Conservation (phyloP, 805 yeast species). For the Lipomyces kockii region DNA sequence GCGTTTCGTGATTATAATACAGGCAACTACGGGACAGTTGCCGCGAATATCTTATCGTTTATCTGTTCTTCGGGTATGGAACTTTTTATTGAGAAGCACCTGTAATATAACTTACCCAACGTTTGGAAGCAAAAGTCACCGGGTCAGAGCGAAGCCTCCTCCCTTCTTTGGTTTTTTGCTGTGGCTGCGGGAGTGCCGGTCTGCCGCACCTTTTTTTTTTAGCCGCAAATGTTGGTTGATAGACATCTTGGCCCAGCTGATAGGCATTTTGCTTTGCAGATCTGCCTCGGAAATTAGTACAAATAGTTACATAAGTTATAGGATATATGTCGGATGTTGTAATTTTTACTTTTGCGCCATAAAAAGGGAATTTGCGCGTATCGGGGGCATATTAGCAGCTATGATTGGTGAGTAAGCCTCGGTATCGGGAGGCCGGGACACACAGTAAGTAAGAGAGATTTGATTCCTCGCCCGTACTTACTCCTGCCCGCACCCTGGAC, state of each 20-base stretch:
- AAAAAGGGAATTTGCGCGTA: background rate
- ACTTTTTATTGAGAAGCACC: too few relatives aligned
- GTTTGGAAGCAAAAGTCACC: too few relatives aligned
- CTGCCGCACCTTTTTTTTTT: background rate
- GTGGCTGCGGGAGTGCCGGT: background rate
- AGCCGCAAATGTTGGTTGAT: background rate
- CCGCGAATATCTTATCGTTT: too few relatives aligned
- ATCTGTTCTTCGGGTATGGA: too few relatives aligned
- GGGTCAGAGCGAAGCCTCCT: too few relatives aligned
- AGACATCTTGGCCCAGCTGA: background rate
- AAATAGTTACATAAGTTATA: background rate
- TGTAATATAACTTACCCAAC: too few relatives aligned
- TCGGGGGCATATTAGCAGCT: background rate
- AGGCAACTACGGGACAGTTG: too few relatives aligned
- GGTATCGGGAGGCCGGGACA: background rate
- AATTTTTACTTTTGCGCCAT: background rate
- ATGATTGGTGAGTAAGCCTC: background rate
- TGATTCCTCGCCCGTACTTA: background rate
- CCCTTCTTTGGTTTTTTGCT: too few relatives aligned
- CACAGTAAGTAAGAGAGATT: too few relatives aligned
- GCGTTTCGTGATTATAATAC: too few relatives aligned
- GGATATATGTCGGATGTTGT: background rate
- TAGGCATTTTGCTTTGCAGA: background rate
- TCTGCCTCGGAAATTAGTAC: background rate
- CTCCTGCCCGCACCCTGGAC: background rate